A percentile compares a stretch with the other conserved stretches of the same genome.
phyloP scores from a whole-genome alignment of 192 early-diverging fungal species.

The Backusella parvicylindrica region DNA sequence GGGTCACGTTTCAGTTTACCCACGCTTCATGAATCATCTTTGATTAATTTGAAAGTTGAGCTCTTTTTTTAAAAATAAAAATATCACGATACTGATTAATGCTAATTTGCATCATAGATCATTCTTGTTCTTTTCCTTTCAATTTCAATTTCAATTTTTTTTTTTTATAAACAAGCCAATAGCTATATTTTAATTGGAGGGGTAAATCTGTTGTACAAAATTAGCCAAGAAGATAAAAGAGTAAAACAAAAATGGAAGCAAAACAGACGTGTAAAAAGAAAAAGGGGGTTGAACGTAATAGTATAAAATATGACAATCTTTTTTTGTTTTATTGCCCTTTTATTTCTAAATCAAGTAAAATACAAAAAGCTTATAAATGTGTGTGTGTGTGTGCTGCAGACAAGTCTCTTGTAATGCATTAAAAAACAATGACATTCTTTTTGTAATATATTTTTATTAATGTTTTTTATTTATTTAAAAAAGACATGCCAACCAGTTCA shows the following conservation, averaged over 20 bases:
- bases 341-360: background rate
- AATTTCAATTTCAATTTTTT: too few species aligned
- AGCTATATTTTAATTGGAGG: background rate
- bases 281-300: background rate
- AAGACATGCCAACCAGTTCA: background rate
- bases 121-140: background rate
- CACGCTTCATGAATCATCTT: background rate
- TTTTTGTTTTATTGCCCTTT: background rate
- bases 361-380: background rate
- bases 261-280: background rate
- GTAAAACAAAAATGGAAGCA: background rate
- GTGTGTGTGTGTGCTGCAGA: background rate
- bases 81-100: background rate
- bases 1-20: background rate
- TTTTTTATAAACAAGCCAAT: background rate
- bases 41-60: background rate
- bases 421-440: background rate
- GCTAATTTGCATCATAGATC: background rate
- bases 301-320: background rate
- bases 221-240: background rate
- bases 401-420: background rate
- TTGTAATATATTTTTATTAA: background rate
- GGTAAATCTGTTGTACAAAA: background rate
- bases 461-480: background rate
- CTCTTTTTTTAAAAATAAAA: background rate